A percentile compares a stretch with the other conserved stretches of the same genome.
phyloP scores from a whole-genome alignment of 306 rosid species.

The Biancaea sappan region DNA sequence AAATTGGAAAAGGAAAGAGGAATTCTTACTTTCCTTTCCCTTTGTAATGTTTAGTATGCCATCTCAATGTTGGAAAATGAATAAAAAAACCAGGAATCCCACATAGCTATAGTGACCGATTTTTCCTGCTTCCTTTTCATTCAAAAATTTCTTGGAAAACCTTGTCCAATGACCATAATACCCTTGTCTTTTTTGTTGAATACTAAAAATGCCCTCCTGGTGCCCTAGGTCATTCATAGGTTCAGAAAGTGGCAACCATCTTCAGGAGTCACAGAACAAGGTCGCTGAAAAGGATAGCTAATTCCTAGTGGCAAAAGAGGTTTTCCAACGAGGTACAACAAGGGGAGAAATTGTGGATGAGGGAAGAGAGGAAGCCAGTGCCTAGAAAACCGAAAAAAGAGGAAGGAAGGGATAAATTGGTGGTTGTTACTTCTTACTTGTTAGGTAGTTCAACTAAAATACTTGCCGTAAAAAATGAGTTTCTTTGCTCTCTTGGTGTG shows the following conservation, averaged over 20 bases:
- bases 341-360: slow-evolving; percentile 47
- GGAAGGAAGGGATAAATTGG: slow-evolving; percentile 35
- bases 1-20: no score
- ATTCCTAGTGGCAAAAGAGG: slow-evolving; percentile 33
- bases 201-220: no score
- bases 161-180: no score
- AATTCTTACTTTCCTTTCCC: no score
- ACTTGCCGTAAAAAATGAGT: slow-evolving; percentile 67
- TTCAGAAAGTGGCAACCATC: neutral
- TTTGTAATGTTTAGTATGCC: no score
- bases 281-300: slow-evolving; percentile 31
- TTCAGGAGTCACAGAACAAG: neutral
- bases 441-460: slow-evolving; percentile 71
- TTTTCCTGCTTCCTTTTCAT: no score
- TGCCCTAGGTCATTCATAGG: no score
- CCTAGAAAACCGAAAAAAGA: slow-evolving; percentile 52
- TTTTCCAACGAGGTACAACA: slow-evolving; percentile 44
- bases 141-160: no score
- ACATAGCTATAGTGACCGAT: no score
- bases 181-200: no score
- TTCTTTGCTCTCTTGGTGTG: slow-evolving; percentile 27
- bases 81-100: no score
- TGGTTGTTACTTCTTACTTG: slow-evolving; percentile 48
- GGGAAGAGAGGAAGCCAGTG: slow-evolving; percentile 35
- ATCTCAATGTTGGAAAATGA: no score